Evolutionary conservation across 345 rosid species (phyloP).

Genomic region (Noccaea caerulescens): DNA sequence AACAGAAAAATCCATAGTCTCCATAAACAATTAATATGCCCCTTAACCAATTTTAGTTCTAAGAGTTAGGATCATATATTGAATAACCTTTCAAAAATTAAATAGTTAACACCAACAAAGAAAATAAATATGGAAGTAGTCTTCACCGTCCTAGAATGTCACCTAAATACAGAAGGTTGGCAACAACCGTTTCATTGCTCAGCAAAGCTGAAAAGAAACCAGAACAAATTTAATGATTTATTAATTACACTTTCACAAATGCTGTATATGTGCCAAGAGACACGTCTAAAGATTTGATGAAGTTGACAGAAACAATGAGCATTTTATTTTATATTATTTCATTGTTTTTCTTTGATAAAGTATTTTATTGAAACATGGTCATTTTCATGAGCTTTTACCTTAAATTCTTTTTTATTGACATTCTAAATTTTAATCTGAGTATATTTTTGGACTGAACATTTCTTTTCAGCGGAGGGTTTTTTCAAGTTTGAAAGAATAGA

Average conservation of each 20-base stretch:
- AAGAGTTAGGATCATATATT: neutral
- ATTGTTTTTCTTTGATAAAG: too few relatives aligned
- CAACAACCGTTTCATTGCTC: constrained; percentile 31
- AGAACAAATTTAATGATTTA: constrained; percentile 19
- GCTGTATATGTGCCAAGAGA: constrained; percentile 24
- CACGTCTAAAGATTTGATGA: constrained; percentile 33
- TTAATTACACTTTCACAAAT: constrained; percentile 22
- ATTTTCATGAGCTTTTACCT: constrained; percentile 31
- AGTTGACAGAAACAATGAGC: constrained; percentile 28
- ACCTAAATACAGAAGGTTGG: constrained; percentile 35
- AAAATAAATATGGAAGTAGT: constrained; percentile 1
- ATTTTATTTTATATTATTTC: neutral
- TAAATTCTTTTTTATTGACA: constrained; percentile 3
- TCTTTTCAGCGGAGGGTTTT: neutral
- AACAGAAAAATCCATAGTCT: neutral
- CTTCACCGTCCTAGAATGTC: constrained; percentile 31
- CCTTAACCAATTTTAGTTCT: constrained; percentile 5
- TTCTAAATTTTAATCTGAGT: constrained; percentile 15
- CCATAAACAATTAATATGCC: neutral
- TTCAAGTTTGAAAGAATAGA: constrained; percentile 5
- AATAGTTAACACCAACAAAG: neutral
- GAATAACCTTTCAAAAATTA: neutral
- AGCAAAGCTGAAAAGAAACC: constrained; percentile 29
- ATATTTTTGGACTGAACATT: constrained; percentile 28
- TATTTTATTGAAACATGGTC: constrained; percentile 27